Evolutionary conservation across 768 basidiomycete species (phyloP), one percentile per base, ranked within the genome.

Genomic region (Leccinum fibrillosum): DNA sequence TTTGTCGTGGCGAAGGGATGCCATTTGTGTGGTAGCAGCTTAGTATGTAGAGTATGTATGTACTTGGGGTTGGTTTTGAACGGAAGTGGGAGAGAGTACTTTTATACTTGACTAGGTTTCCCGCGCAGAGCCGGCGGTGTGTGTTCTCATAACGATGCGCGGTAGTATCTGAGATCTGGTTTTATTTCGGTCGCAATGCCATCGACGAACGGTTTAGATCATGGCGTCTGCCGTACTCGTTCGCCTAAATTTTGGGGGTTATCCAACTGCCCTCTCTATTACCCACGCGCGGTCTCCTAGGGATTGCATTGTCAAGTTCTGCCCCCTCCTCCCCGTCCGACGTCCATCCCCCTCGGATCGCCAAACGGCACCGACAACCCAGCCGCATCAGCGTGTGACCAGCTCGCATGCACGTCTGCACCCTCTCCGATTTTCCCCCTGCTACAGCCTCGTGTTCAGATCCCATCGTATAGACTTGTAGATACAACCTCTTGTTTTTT

Each of bases 1-100:
- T 69, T 78, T 80, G 58, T 82, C 72, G 61, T 81, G 80, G 15
- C 76, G 72, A 10, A 64, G 30, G 50, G 68, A 37, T 3, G 68
- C 44, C 67, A 80, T 80, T 34, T 58, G 65, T 55, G 51, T 25
- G 23, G 50, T 53, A 50, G 51, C n/a, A 4, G 26, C 26, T 28
- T 17, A 39, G 37, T 49, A 32, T 32, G 32, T 32, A 32, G 30
- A 54, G 34, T 55, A 32, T 32, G 32, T 32, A 32, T 32, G 32
- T 34, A 26, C 49, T 17, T 39, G 11, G 35, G 30, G 47, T 54
- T 54, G 42, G 11, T 19, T 44, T n/a, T 19, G 42, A 44, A 45
- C 25, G 53, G 13, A 23, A 48, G 17, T 53, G 52, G 35, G 28
- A 25, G 56, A 45, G 58, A 44, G 63, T 62, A 65, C 59, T 63